Conservation (phyloP, 2,329 filamentous ascomycete genomes). For the Colletotrichum filicis region DNA sequence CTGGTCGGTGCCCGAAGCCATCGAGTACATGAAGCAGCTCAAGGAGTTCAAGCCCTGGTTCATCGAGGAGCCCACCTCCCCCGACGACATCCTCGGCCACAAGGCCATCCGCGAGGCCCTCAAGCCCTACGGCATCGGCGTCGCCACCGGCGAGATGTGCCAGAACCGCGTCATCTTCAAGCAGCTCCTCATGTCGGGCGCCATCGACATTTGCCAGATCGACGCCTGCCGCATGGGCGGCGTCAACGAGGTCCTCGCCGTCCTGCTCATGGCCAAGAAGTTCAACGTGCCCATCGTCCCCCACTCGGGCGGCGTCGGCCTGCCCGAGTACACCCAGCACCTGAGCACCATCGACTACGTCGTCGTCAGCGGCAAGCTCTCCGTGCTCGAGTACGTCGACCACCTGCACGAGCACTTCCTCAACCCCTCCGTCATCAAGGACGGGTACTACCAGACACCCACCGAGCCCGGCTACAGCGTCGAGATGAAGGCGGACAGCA, state of each 20-base stretch:
- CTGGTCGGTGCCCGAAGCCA: slow-evolving; percentile 90
- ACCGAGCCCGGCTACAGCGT: slow-evolving; percentile 88
- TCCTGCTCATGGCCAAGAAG: slow-evolving; percentile 86
- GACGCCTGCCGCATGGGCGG: slow-evolving; percentile 91
- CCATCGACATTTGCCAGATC: slow-evolving; percentile 89
- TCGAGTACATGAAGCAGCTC: slow-evolving; percentile 86
- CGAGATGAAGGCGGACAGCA: slow-evolving; percentile 91
- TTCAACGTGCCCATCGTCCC: slow-evolving; percentile 85
- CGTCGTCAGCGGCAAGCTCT: slow-evolving; percentile 82
- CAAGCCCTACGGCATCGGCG: slow-evolving; percentile 78
- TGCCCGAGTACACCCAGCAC: slow-evolving; percentile 95
- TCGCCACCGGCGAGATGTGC: slow-evolving; percentile 94
- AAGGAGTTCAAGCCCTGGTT: slow-evolving; percentile 90
- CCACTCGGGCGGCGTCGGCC: slow-evolving; percentile 87
- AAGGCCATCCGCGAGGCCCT: slow-evolving; percentile 86
- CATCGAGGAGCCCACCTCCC: slow-evolving; percentile 93
- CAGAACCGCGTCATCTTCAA: slow-evolving; percentile 96
- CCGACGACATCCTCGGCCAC: slow-evolving; percentile 91
- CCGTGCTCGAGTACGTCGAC: slow-evolving; percentile 90
- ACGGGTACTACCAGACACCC: slow-evolving; percentile 90
- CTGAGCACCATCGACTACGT: slow-evolving; percentile 94
- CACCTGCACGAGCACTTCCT: slow-evolving; percentile 94
- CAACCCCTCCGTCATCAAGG: slow-evolving; percentile 81
- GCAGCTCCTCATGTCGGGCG: slow-evolving; percentile 82
- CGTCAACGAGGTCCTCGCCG: slow-evolving; percentile 92